These are phyloP conservation scores for Lasiodiplodia gonubiensis DNA, from an alignment of 2,329 filamentous ascomycete species.

Conservation along the genomic window DNA sequence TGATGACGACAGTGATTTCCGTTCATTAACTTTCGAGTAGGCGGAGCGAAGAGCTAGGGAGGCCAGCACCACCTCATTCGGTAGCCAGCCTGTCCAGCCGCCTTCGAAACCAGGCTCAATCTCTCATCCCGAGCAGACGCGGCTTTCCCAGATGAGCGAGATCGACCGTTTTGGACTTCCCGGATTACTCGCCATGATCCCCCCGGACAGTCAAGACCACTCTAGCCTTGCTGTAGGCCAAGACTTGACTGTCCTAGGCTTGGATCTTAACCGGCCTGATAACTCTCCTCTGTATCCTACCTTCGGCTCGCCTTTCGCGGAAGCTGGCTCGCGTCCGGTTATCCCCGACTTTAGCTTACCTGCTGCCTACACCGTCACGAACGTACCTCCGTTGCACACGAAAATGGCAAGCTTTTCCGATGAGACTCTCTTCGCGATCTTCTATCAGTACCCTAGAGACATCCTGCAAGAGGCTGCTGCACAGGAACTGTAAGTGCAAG, in stretches of 20 bases:
- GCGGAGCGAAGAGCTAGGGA: conserved; percentile 26
- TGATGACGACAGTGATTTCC: too few species aligned
- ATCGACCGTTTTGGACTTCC: conserved; percentile 65
- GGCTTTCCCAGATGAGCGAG: conserved; percentile 63
- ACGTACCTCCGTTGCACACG: conserved; percentile 65
- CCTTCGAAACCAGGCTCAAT: conserved; percentile 17
- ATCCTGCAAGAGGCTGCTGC: conserved; percentile 70
- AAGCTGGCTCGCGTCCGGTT: conserved; percentile 62
- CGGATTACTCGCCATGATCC: conserved; percentile 64
- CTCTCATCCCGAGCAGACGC: conserved; percentile 42
- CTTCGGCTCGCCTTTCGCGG: conserved; percentile 68
- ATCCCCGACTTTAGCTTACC: conserved; percentile 68
- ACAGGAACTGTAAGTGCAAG: conserved; percentile 58
- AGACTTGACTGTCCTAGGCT: conserved; percentile 66
- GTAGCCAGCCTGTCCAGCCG: conserved; percentile 27
- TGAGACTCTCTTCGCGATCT: conserved; percentile 72
- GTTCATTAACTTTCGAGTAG: not conserved
- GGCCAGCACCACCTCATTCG: conserved; percentile 28
- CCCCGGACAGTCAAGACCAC: conserved; percentile 58
- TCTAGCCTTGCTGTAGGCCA: conserved; percentile 64
- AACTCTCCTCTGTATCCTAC: conserved; percentile 65
- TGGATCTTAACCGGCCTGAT: conserved; percentile 67
- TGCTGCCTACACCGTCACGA: conserved; percentile 68
- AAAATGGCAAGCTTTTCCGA: conserved; percentile 65
- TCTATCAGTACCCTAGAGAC: conserved; percentile 70